Evolutionary conservation across 1,139 yeast species (phyloP), one percentile per base, ranked within the genome.

Genomic region (Fermentozyma sake): DNA sequence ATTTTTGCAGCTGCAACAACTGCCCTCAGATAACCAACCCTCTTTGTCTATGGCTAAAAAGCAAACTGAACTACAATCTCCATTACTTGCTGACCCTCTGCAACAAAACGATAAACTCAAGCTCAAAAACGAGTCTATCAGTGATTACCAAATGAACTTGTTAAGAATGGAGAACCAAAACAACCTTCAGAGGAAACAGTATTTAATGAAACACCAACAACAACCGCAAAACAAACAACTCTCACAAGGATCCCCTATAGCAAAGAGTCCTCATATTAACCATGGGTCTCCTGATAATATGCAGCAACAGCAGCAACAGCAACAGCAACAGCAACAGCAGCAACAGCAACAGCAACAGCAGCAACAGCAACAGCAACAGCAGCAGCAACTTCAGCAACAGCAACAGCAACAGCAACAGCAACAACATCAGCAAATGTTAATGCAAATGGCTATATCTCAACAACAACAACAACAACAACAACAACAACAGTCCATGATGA

Each of bases 141-240:
- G 35, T 24, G 58, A 51, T 17, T 51, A 51, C 32, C 59, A 53
- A 32, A 33, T 44, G 35, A 53, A 46, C 28, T 33, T 52, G 20
- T 32, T 48, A 23, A 42, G 48, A 24, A 50, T 51, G 55, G 58
- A 51, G 18, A 47, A 47, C 32, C 58, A 50, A 29, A 51, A 52
- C 28, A 45, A 50, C 31, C 25, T 47, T 20, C 59, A 51, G 28
- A 42, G 48, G 34, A 48, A 48, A 18, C 58, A 51, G 30, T 46
- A 44, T 24, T 27, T 50, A 30, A 34, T 48, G 37, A 46, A 47
- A 31, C 54, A 50, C 24, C 52, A 46, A 32, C 41, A 31, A 15
- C 29, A 16, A 10, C 39, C 31, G 20, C 33, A 26, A 11, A 36
- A 24, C 14, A 23, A 21, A 7, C 36, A 23, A 16, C 35, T 25